A percentile compares a stretch with the other conserved stretches of the same genome.
Conservation (phyloP, 306 rosid genomes). For the Malus sylvestris region DNA sequence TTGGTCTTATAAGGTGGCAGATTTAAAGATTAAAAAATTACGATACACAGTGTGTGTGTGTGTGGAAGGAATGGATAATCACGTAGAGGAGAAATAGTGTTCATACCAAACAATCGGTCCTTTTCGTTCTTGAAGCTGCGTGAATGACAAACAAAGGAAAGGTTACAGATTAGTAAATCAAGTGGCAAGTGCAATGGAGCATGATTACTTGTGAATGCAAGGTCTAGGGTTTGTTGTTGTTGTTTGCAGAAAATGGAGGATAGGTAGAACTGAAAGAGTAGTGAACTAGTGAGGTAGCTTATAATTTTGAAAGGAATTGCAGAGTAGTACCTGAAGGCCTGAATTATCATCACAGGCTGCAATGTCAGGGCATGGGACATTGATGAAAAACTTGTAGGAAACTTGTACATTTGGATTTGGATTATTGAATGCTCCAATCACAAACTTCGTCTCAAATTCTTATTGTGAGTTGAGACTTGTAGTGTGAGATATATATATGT, state of each 20-base stretch:
- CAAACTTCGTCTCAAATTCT: constrained; percentile 8
- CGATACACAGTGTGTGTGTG: not conserved
- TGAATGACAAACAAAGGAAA: constrained; percentile 17
- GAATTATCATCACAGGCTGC: constrained; percentile 26
- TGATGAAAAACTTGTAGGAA: constrained; percentile 17
- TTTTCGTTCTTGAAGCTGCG: constrained; percentile 32
- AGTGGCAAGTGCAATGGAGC: constrained; percentile 6
- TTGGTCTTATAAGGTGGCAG: not conserved
- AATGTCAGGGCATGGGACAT: constrained; percentile 20
- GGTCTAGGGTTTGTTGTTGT: too few relatives aligned
- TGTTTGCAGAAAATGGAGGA: not conserved
- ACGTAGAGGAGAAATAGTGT: not conserved
- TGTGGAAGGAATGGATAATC: not conserved
- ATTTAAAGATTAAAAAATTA: not conserved
- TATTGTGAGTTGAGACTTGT: constrained; percentile 19
- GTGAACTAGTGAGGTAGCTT: too few relatives aligned
- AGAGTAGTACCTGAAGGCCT: constrained; percentile 31
- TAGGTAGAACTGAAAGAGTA: not conserved
- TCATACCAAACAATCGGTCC: constrained; percentile 36
- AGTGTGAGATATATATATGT: not conserved
- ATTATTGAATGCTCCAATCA: constrained; percentile 10
- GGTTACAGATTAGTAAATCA: not conserved
- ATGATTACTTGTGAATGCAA: not conserved
- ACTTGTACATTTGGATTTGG: constrained; percentile 20
- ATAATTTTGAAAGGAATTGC: too few relatives aligned